Percentiles rank a stretch among this genome's conserved stretches.
Conservation (phyloP, 225 moss, liverwort and hornwort species). For the Physcomitrellopsis africana region DNA sequence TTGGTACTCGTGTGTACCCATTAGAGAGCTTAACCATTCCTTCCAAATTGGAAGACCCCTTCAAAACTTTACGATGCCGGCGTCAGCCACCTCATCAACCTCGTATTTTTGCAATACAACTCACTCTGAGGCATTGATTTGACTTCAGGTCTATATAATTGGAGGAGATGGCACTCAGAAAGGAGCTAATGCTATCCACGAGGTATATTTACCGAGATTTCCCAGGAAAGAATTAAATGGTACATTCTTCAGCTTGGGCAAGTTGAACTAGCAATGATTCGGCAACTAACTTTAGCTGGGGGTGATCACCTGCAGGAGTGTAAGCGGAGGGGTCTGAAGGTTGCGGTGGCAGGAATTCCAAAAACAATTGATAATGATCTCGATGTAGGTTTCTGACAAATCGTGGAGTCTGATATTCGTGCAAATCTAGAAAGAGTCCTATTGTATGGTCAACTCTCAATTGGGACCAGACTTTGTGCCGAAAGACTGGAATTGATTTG, state of each 20-base stretch:
- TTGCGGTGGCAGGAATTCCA: conserved; percentile 70
- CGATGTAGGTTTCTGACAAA: conserved; percentile 48
- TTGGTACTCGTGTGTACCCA: background rate
- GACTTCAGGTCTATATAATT: conserved; percentile 63
- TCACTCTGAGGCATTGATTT: background rate
- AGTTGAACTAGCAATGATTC: background rate
- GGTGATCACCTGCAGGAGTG: conserved; percentile 54
- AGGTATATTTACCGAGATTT: conserved; percentile 32
- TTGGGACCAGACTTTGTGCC: background rate
- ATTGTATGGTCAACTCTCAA: background rate
- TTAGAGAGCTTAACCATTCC: background rate
- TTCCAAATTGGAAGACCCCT: background rate
- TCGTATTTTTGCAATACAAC: background rate
- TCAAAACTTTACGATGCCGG: background rate
- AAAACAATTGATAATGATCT: conserved; percentile 93
- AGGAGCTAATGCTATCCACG: conserved; percentile 59
- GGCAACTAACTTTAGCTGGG: background rate
- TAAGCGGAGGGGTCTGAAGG: conserved; percentile 59
- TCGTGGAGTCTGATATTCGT: conserved; percentile 12
- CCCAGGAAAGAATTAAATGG: background rate
- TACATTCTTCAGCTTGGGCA: background rate
- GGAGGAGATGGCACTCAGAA: conserved; percentile 75
- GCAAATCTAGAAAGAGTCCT: background rate
- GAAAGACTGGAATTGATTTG: conserved; percentile 17
- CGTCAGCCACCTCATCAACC: background rate